Evolutionary conservation across 805 yeast genomes (phyloP).

Genomic region (Blastobotrys terrestris): DNA sequence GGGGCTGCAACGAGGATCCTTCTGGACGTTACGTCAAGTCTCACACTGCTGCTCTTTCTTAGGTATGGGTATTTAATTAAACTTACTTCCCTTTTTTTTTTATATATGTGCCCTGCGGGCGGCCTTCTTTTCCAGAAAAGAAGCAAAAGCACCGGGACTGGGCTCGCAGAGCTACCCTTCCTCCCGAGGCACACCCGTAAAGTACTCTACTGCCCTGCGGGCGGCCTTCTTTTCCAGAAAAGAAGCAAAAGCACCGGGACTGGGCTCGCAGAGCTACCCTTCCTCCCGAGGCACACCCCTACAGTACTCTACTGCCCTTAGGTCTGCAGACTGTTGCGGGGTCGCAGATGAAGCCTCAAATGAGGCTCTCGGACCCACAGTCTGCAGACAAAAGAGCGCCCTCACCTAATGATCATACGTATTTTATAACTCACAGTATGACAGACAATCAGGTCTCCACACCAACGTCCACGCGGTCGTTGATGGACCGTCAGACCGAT

Average conservation of each 20-base stretch:
- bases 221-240: neutral
- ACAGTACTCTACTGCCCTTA: neutral
- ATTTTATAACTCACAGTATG: neutral
- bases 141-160: too few relatives aligned
- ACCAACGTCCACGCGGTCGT: neutral
- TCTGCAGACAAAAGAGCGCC: neutral
- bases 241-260: too few relatives aligned
- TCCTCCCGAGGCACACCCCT: neutral
- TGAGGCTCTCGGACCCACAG: neutral
- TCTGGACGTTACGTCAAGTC: slow-evolving; percentile 94
- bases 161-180: too few relatives aligned
- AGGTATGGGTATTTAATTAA: neutral
- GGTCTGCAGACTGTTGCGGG: neutral
- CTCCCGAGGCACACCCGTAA: neutral
- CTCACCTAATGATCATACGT: neutral
- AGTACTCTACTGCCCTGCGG: neutral
- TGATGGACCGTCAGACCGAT: slow-evolving; percentile 11
- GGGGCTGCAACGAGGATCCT: slow-evolving; percentile 99
- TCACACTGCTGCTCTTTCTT: slow-evolving; percentile 38
- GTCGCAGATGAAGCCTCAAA: neutral
- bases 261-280: too few relatives aligned
- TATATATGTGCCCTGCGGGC: neutral
- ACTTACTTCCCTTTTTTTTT: neutral
- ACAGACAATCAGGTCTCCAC: neutral
- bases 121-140: neutral